A percentile compares a stretch with the other conserved stretches of the same genome.
Evolutionary conservation across 768 basidiomycete species (phyloP).

Genomic region (Panellus pusillus): DNA sequence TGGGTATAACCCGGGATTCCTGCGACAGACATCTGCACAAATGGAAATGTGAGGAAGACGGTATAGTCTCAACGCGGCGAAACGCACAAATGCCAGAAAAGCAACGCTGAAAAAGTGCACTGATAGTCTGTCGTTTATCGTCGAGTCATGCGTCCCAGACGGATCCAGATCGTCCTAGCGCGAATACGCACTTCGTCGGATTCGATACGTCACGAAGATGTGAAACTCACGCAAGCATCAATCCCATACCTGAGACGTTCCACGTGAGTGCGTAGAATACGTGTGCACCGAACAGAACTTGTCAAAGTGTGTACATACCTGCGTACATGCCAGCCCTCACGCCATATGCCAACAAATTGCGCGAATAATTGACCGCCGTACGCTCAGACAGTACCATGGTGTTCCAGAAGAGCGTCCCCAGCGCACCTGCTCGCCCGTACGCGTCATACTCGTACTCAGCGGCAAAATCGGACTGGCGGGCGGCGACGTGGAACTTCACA

Average conservation of each 20-base stretch:
- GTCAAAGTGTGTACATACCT: constrained; percentile 27
- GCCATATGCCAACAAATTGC: constrained; percentile 60
- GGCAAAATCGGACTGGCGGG: no score
- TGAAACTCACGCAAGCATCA: constrained; percentile 49
- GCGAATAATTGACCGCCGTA: constrained; percentile 46
- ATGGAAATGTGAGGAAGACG: no score
- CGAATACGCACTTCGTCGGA: no score
- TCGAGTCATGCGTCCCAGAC: constrained; percentile 37
- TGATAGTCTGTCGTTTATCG: constrained; percentile 48
- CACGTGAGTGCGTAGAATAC: no score
- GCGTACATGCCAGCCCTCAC: constrained; percentile 57
- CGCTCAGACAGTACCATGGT: constrained; percentile 49
- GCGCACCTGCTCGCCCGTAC: constrained; percentile 29
- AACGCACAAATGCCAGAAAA: constrained; percentile 48
- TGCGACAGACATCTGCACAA: constrained; percentile 57
- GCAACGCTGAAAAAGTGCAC: constrained; percentile 60
- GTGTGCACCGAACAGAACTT: no score
- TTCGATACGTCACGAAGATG: no score
- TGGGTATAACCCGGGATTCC: no score
- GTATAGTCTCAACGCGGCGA: no score
- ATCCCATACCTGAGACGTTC: constrained; percentile 45
- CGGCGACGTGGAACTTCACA: not conserved
- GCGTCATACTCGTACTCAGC: constrained; percentile 1
- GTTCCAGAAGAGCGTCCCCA: constrained; percentile 38
- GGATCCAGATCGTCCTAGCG: constrained; percentile 57